Evolutionary conservation across 2,329 filamentous ascomycete genomes (phyloP).

Genomic region (Fusarium pseudograminearum): DNA sequence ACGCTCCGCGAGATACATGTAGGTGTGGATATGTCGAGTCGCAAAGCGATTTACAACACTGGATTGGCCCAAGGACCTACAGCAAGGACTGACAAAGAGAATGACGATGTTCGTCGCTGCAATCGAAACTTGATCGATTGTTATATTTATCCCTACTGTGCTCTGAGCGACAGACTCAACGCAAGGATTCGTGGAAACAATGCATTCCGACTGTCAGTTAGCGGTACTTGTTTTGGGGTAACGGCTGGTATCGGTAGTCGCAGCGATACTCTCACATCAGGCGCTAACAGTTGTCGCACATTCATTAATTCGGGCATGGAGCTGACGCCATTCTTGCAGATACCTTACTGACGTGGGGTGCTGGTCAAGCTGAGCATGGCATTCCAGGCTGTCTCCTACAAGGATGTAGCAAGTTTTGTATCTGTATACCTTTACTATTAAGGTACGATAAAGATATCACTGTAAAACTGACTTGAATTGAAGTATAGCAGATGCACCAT

Average conservation of each 20-base stretch:
- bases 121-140: constrained; percentile 25
- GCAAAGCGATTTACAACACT: neutral
- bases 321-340: constrained; percentile 37
- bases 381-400: constrained; percentile 11
- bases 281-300: constrained; percentile 23
- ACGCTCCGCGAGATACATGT: neutral
- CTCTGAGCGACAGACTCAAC: neutral
- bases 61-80: neutral
- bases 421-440: neutral
- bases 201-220: neutral
- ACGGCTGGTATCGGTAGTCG: constrained; percentile 16
- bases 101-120: constrained; percentile 20
- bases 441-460: neutral
- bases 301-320: constrained; percentile 4
- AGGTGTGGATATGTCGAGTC: constrained; percentile 6
- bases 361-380: constrained; percentile 19
- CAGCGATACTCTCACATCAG: constrained; percentile 15
- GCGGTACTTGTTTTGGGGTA: constrained; percentile 27
- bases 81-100: constrained; percentile 11
- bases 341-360: constrained; percentile 25
- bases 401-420: constrained; percentile 1
- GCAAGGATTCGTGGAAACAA: neutral
- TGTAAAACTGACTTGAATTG: neutral
- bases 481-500: neutral
- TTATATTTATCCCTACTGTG: constrained; percentile 15